Conservation (phyloP, 768 basidiomycete genomes). For the Pisolithus marmoratus region DNA sequence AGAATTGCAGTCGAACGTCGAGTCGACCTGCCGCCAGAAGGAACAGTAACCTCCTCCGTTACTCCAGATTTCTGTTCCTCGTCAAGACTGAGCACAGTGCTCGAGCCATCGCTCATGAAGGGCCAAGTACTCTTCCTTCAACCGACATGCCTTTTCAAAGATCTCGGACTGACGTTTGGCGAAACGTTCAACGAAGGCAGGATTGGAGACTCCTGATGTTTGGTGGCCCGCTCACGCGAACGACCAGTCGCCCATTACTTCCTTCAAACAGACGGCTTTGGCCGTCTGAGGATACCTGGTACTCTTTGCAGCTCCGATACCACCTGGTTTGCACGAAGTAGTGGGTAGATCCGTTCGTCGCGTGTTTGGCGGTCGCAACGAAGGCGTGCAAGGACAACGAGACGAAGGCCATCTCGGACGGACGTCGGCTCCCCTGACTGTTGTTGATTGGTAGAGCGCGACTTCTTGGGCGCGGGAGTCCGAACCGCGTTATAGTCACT, state of each 20-base stretch:
- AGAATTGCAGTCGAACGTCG: slow-evolving; percentile 64
- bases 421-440: slow-evolving; percentile 27
- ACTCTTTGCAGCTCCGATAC: slow-evolving; percentile 30
- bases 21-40: slow-evolving; percentile 55
- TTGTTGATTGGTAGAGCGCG: slow-evolving; percentile 9
- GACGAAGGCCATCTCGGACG: slow-evolving; percentile 54
- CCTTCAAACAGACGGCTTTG: slow-evolving; percentile 44
- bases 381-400: slow-evolving; percentile 58
- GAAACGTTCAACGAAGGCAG: slow-evolving; percentile 51
- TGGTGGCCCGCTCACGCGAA: slow-evolving; percentile 29
- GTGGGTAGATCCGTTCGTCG: slow-evolving; percentile 55
- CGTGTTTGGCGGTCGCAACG: slow-evolving; percentile 56
- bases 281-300: slow-evolving; percentile 26
- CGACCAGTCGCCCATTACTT: slow-evolving; percentile 37
- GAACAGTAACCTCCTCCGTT: slow-evolving; percentile 33
- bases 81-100: slow-evolving; percentile 67
- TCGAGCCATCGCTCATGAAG: slow-evolving; percentile 69
- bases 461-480: slow-evolving; percentile 1
- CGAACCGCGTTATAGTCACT: slow-evolving; percentile 21
- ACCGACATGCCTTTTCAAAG: slow-evolving; percentile 46
- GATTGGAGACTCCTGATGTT: slow-evolving; percentile 37
- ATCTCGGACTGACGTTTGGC: slow-evolving; percentile 44
- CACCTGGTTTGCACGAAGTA: slow-evolving; percentile 55
- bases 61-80: slow-evolving; percentile 32
- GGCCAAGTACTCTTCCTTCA: slow-evolving; percentile 61